phyloP scores from a whole-genome alignment of 2,329 filamentous ascomycete genomes.

The Fusarium brevicatenulatum region DNA sequence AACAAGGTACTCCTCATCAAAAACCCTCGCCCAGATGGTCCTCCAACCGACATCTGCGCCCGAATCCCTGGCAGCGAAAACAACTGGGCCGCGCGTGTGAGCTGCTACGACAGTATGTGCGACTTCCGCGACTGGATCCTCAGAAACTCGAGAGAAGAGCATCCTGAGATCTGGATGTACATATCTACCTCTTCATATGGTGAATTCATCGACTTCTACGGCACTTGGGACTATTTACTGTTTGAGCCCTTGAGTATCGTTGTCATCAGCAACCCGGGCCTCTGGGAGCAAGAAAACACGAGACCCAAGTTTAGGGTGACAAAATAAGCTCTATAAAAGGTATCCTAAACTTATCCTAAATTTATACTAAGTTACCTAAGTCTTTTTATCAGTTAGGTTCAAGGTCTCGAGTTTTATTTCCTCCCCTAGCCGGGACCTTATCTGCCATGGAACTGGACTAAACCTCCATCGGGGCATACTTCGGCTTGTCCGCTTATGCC shows the following conservation, averaged over 20 bases:
- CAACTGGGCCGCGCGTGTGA: background rate
- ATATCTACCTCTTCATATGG: background rate
- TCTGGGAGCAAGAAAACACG: too few species aligned
- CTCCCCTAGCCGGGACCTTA: too few species aligned
- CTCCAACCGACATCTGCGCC: background rate
- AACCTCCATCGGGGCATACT: background rate
- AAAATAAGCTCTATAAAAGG: too few species aligned
- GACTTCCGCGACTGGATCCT: background rate
- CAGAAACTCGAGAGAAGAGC: background rate
- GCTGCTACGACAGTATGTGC: accelerated
- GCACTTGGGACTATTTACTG: too few species aligned
- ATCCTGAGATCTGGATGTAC: background rate
- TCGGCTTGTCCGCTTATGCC: background rate
- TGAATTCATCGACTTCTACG: background rate
- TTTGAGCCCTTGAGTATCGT: background rate
- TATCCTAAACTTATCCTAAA: too few species aligned
- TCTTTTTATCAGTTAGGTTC: too few species aligned
- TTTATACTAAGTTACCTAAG: too few species aligned
- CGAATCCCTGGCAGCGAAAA: accelerated
- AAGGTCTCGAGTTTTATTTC: too few species aligned
- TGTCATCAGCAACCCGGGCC: background rate
- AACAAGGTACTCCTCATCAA: too few species aligned
- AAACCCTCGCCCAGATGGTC: accelerated
- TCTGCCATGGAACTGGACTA: background rate
- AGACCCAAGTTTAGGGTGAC: too few species aligned